Evolutionary conservation across 345 rosid genomes (phyloP), one percentile per base, ranked within the genome.

Genomic region (Bretschneidera sinensis): DNA sequence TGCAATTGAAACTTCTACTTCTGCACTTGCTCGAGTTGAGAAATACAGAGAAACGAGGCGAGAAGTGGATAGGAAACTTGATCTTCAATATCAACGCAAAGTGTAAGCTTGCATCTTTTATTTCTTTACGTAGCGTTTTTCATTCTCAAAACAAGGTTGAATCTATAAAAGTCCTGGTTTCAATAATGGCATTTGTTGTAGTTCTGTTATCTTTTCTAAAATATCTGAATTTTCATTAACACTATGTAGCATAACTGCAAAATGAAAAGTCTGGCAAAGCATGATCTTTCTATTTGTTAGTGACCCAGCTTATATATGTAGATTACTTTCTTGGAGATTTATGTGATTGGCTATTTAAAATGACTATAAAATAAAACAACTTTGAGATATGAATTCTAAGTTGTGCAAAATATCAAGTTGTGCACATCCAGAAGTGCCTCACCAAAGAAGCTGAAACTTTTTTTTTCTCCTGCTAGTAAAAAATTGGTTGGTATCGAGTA

Each of bases 51-150:
- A 83, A 21, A 70, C 82, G 45, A 80, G 99, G 60, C 77, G 75
- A 74, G 97, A 87, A 62, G 67, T 77, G 54, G 99, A 94, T 60
- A 76, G 81, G 62, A 94, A 78, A 77, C 78, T 80, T 31, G 96
- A 94, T 68, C 84, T 85, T 65, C 91, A 80, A 18, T 90, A 85
- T 73, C 99, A 85, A 65, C 89, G 96, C 45, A 84, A 80, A 70
- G 83, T 94, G 97, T 94, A 77, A 76, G 82, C 57, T 50, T 5
- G 5, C 21, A 23, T 71, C 48, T 50, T 57, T 62, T 34, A 21
- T 51, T 61, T 57, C 24, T 24, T 16, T 59, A 20, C 16, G 11
- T 13, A 5, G n/a, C 15, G 16, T 4, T 39, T 24, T 51, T 54
- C 16, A 49, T 17, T 51, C 43, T 17, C 24, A 43, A 43, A 24